Evolutionary conservation across 352 stramenopile species (phyloP), one percentile per base, ranked within the genome.

Genomic region (Pythium sukuiense): DNA sequence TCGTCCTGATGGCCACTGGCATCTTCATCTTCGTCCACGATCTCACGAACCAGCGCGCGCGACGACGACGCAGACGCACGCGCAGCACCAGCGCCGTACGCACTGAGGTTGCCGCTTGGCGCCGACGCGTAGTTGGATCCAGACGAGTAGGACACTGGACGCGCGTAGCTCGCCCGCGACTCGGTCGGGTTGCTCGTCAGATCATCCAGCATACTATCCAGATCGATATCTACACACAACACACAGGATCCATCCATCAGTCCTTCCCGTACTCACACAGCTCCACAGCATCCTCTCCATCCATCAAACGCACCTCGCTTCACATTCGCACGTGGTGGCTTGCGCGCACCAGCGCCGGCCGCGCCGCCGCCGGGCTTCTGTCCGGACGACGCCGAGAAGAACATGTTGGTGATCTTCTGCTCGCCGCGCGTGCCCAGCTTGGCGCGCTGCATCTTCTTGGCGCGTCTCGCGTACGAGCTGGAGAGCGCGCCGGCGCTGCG

Each of bases 381-480:
- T 12, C 69, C 71, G 12, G 73, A 54, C 9, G 79, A 79, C 14
- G 79, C 69, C 12, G 85, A 92, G 70, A 93, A 93, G 59, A 95
- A 95, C 83, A 95, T 92, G 63, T 90, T 93, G 55, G 86, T 92
- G 69, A 96, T 96, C 76, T 96, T 95, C 67, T 92, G 83, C 52
- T 92, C 88, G 37, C 77, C 86, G 35, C 81, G 79, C 6, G 68
- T 69, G 43, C 83, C 83, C 0, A 95, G 74, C 66, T 96, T 95
- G 8, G 86, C 87, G 39, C 88, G 76, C 65, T 95, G 86, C 73
- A 93, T 85, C 68, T 87, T 92, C 72, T 96, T 94, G 27, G 86
- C 87, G 41, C 83, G 76, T 4, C 85, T 74, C 20, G 85, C 77
- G 60, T 95, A 94, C 6, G 83, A 73, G 46, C 80, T 93, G 8